Evolutionary conservation across 495 filamentous ascomycete species (phyloP).

Genomic region (Hyaloscypha hepaticicola): DNA sequence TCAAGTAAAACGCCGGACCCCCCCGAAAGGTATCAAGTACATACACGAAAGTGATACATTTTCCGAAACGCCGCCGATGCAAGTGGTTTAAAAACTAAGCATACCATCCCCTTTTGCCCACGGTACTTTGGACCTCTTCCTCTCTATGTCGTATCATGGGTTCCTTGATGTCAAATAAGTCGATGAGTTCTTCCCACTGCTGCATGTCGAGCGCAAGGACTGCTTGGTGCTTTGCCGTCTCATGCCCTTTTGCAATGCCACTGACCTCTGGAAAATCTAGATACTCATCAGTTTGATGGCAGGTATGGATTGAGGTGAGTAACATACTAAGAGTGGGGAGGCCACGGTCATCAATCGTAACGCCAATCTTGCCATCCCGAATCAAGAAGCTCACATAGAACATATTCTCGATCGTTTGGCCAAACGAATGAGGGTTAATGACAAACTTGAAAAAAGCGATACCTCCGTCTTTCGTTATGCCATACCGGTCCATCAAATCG

Average conservation of each 20-base stretch:
- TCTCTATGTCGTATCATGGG: conserved; percentile 83
- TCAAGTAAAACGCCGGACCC: background rate
- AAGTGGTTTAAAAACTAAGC: conserved; percentile 41
- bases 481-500: conserved; percentile 51
- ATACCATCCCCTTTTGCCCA: conserved; percentile 75
- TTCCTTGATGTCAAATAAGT: conserved; percentile 69
- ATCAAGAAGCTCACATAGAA: conserved; percentile 97
- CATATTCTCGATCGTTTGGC: conserved; percentile 94
- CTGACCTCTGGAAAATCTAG: conserved; percentile 17
- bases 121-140: conserved; percentile 52
- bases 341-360: conserved; percentile 60
- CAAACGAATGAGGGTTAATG: conserved; percentile 85
- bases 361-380: conserved; percentile 72
- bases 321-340: conserved; percentile 70
- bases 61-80: conserved; percentile 4
- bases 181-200: conserved; percentile 74
- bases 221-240: conserved; percentile 68
- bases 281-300: conserved; percentile 4
- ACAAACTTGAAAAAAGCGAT: conserved; percentile 79
- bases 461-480: conserved; percentile 61
- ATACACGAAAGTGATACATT: background rate
- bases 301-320: background rate
- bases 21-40: conserved; percentile 3
- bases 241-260: conserved; percentile 33
- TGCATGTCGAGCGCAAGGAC: conserved; percentile 82